Base-by-base conservation (phyloP, 805 yeast genomes). In the Priceomyces haplophilus region DNA sequence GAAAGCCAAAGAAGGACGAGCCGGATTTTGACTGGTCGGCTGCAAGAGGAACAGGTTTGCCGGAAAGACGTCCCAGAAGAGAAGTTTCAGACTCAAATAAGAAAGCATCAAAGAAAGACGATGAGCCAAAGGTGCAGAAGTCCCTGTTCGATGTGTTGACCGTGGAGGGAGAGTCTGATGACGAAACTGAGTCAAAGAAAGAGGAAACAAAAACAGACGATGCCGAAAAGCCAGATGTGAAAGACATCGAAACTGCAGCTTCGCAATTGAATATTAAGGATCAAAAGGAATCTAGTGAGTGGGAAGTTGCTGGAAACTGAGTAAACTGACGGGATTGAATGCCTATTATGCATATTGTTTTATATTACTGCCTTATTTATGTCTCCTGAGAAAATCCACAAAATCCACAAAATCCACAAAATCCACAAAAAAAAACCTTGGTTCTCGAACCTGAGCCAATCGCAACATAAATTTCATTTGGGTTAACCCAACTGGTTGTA, bases 251-350 rank as follows among this genome's bases (percentile, higher is more conserved):
- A 44, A 31, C 49, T 20, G 52, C 58, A 17, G 55, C 69, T 29
- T 58, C 55, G 18, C 48, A 59, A 11, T 61, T 64, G 43, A 40
- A 60, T 27, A 47, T 64, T 24, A 43, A 46, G 15, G 56, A 56
- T n/a, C 41, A 52, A 27, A 56, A 54, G 37, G 58, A 54, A 17
- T 56, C 50, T 43, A 67, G 58, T 20, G 69, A 61, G 16, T 65
- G 70, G 69, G 64, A 64, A 55, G 67, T 62, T 40, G 71, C 62
- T 43, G 55, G 64, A 34, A 62, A 62, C 50, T 62, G 59, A 57
- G 18, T 30, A 12, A 25, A 18, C 24, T 27, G 4, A n/a, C 8
- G 31, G n/a, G 5, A 27, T 27, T n/a, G 15, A 27, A n/a, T 27
- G 31, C 31, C 31, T 12, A 27, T 27, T 27, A n/a, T 27, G 31